Base-by-base conservation (phyloP, 345 rosid genomes). In the Carallia pectinifolia region DNA sequence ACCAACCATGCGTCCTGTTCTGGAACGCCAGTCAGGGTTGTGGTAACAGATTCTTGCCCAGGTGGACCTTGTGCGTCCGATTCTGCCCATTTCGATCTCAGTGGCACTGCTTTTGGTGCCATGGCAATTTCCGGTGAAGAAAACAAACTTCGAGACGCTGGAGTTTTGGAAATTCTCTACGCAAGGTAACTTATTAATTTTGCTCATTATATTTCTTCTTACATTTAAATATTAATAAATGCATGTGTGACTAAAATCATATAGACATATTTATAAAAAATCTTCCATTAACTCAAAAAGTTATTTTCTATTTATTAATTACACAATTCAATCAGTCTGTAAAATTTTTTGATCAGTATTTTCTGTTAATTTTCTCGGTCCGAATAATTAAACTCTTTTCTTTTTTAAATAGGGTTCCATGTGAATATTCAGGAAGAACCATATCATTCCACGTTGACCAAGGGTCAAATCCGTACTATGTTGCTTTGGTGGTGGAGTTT, bases 41-140 rank as follows among this genome's bases (percentile, higher is more conserved):
- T 86, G 6, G 79, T 86, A 37, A 86, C 84, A 8, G 90, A 86
- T 61, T 77, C 17, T 5, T 86, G 88, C 68, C 86, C 84, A 0
- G 85, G 84, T n/a, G 80, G 87, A 8, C 64, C 64, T 7, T 78
- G 82, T 30, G 69, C 4, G 13, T 34, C 83, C 1, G 84, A 84
- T 6, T 68, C 81, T 1, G 74, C 81, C 53, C 87, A 86, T 80
- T 84, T 86, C 31, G 89, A 86, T 62, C 79, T 86, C 2, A 83
- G 89, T 17, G 84, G 87, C 23, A 81, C 85, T 0, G 78, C 89
- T 3, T 80, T 83, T 29, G 83, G 87, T 6, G 81, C 89, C 67
- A 72, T 85, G 87, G 87, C 89, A 2, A 48, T 63, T 5, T 34
- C 78, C 13, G 85, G 89, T 1, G 38, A 81, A 47, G 81, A 71